Conservation (phyloP, 805 yeast species). For the Isabelozyma rhagii region DNA sequence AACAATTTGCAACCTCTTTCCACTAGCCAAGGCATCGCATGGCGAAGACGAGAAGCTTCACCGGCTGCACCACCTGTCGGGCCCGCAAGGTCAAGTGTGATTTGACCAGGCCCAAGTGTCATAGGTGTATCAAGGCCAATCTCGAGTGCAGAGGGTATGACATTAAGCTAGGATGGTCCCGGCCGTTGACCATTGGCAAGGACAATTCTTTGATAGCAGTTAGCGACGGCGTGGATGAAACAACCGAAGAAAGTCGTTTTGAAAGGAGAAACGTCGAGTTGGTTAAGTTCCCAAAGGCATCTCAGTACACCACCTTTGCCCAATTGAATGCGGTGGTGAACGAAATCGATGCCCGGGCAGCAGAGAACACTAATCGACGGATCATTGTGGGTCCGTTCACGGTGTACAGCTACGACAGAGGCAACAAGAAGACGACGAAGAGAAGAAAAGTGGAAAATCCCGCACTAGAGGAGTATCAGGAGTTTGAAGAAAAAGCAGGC, state of each 20-base stretch:
- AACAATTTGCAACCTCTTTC: not conserved
- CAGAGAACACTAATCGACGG: not conserved
- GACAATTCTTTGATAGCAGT: conserved; percentile 14
- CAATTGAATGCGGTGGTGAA: conserved; percentile 39
- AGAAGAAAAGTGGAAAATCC: not conserved
- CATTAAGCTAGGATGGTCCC: conserved; percentile 46
- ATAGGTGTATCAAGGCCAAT: conserved; percentile 44
- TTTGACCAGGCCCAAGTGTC: conserved; percentile 42
- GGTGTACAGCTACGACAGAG: conserved; percentile 7
- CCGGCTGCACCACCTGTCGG: conserved; percentile 59
- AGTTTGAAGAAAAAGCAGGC: not conserved
- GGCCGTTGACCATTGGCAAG: conserved; percentile 29
- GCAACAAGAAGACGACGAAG: not conserved
- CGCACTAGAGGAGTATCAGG: not conserved
- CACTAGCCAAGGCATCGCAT: not conserved
- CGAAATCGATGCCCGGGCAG: conserved; percentile 17
- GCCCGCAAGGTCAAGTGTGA: conserved; percentile 54
- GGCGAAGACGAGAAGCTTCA: conserved; percentile 33
- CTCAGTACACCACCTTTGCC: conserved; percentile 34
- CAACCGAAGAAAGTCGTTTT: conserved; percentile 20
- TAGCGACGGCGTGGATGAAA: conserved; percentile 11
- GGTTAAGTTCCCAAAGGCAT: conserved; percentile 33
- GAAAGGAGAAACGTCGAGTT: conserved; percentile 47
- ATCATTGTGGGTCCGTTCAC: conserved; percentile 22
- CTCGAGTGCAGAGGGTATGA: conserved; percentile 49